Conservation (phyloP, 768 basidiomycete species). For the Leccinum variicolor region DNA sequence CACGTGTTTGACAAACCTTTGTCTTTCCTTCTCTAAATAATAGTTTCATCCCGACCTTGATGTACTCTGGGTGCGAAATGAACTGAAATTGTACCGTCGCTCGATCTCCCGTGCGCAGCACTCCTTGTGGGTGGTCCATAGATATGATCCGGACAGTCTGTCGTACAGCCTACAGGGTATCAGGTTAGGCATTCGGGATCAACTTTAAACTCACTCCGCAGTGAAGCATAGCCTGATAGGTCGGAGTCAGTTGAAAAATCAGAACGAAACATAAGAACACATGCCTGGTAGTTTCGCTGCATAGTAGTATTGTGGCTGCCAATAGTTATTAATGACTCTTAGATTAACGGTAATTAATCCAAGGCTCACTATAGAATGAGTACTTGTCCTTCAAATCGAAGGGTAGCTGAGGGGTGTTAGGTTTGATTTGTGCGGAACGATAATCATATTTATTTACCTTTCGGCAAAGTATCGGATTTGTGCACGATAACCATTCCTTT, state of each 20-base stretch:
- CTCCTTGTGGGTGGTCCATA: slow-evolving; percentile 86
- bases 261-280: slow-evolving; percentile 11
- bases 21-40: slow-evolving; percentile 95
- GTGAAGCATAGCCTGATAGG: slow-evolving; percentile 78
- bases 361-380: slow-evolving; percentile 81
- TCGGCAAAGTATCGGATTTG: slow-evolving; percentile 73
- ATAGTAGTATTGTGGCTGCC: slow-evolving; percentile 88
- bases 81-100: slow-evolving; percentile 96
- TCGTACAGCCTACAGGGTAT: slow-evolving; percentile 63
- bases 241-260: neutral
- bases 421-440: neutral
- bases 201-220: slow-evolving; percentile 59
- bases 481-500: slow-evolving; percentile 95
- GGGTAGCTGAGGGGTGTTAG: slow-evolving; percentile 49
- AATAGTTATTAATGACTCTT: slow-evolving; percentile 3
- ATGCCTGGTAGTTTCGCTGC: slow-evolving; percentile 89
- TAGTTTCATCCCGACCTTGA: slow-evolving; percentile 92
- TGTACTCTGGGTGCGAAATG: slow-evolving; percentile 85
- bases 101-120: slow-evolving; percentile 92
- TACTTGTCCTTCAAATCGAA: slow-evolving; percentile 90
- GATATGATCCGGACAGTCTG: slow-evolving; percentile 90
- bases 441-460: slow-evolving; percentile 44
- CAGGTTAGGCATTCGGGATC: neutral
- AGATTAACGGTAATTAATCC: neutral
- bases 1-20: slow-evolving; percentile 51